Conservation (phyloP, 2,329 filamentous ascomycete genomes). For the Apiospora pterosperma region DNA sequence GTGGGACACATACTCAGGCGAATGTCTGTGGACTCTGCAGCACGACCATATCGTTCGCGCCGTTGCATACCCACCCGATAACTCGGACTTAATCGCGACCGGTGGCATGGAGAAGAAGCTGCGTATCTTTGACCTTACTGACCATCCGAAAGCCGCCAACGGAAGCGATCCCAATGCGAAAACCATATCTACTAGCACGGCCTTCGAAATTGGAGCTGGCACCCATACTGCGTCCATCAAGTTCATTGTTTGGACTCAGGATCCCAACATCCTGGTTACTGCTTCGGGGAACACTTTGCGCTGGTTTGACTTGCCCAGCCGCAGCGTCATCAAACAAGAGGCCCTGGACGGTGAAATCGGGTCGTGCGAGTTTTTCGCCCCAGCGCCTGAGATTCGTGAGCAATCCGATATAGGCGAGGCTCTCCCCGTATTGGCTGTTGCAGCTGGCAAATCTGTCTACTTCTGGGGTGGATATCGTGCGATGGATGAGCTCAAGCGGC, state of each 20-base stretch:
- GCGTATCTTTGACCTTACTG: conserved; percentile 83
- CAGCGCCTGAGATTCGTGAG: conserved; percentile 57
- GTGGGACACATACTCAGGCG: conserved; percentile 95
- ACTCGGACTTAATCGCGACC: conserved; percentile 82
- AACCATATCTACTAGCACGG: conserved; percentile 55
- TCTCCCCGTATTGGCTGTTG: conserved; percentile 74
- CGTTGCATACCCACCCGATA: conserved; percentile 81
- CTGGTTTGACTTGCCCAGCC: conserved; percentile 87
- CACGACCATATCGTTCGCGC: conserved; percentile 95
- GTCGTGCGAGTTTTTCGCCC: conserved; percentile 82
- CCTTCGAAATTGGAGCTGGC: conserved; percentile 84
- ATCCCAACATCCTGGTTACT: conserved; percentile 85
- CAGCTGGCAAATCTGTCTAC: conserved; percentile 90
- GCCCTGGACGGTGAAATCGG: conserved; percentile 81
- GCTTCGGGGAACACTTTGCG: conserved; percentile 88
- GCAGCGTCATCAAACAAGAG: conserved; percentile 71
- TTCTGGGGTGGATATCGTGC: conserved; percentile 80
- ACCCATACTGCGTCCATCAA: conserved; percentile 88
- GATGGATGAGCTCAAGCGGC: conserved; percentile 71
- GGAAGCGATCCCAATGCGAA: conserved; percentile 30
- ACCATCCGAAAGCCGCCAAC: conserved; percentile 33
- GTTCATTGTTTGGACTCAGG: conserved; percentile 89
- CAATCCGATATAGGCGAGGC: conserved; percentile 64
- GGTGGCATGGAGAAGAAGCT: conserved; percentile 96
- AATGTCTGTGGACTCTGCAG: conserved; percentile 80